Base-by-base conservation (phyloP, 1,139 yeast genomes). In the Kodamaea ohmeri region DNA sequence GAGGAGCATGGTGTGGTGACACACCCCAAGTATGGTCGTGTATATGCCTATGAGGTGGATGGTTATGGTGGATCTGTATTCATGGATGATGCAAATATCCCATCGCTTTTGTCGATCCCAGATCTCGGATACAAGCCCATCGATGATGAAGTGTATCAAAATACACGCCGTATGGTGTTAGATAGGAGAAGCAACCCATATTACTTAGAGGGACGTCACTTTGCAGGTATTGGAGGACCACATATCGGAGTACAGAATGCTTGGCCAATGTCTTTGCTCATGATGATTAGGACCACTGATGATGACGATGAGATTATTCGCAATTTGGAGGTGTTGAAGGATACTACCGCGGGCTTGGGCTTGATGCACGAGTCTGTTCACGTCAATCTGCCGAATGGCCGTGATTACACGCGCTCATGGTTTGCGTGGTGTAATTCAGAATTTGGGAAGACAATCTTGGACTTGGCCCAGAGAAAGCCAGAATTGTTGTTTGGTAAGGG, bases 341-440 rank as follows among this genome's bases (percentile, higher is more conserved):
- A 63, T 11, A 75, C 78, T 6, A 87, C 96, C 0, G 86, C 74
- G 2, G 82, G 80, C 0, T 64, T 87, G 13, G 96, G 96, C 0
- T 68, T 88, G 41, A 81, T 88, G 79, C 96, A 88, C 55, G 96
- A 88, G 61, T 76, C 86, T 45, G 78, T 88, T 3, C 67, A 84
- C 46, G 95, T 87, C 3, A 73, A 82, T 49, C 62, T 73, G 2
- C 65, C 66, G 1, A 53, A 56, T 7, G 82, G 82, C 1, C 30
- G 37, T 6, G 61, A 58, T 15, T 83, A 60, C 52, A 83, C 95
- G 0, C 65, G 95, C 42, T 75, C 90, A 2, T 88, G 96, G 96
- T 89, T 89, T 63, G 85, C 96, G 3, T 89, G 96, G 96, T 87
- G 95, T 51, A 89, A 88, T 55, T 80, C 95, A 1, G 96, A 88